Base-by-base conservation (phyloP, 2,329 filamentous ascomycete genomes). In the Pseudohalonectria lignicola region DNA sequence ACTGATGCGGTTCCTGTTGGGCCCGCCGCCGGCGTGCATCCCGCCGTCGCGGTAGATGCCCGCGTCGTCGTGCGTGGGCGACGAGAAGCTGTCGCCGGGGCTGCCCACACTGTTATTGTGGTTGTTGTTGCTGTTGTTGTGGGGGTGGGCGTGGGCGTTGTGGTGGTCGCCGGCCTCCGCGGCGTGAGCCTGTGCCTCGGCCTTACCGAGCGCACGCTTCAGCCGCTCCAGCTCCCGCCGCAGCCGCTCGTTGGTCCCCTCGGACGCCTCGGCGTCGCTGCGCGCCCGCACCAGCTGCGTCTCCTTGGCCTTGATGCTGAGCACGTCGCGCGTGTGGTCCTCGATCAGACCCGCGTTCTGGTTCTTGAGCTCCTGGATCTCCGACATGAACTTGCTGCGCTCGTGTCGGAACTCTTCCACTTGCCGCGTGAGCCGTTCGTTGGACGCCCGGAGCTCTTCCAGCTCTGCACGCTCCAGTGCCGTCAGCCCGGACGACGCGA, bases 231-330 rank as follows among this genome's bases (percentile, higher is more conserved):
- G 81, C 61, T 98, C 92, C 39, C 88, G 78, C 44, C 83, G 73
- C 38, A 94, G 73, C 41, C 85, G 81, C 44, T 92, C 85, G 37
- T 92, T 87, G 41, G 79, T 82, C 50, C 87, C 80, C 55, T 95
- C 87, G 0, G 88, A 85, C 1, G 85, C 79, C 56, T 96, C 90
- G 23, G 82, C 84, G 52, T 98, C 92, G 47, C 84, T 87, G 39
- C 88, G 75, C 10, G 92, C 88, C 32, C 92, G 81, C 9, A 96
- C 90, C 5, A 98, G 73, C 52, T 98, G 92, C 3, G 92, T 96
- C 59, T 98, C 92, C 61, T 98, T 98, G 12, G 92, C 92, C 59
- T 96, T 96, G 63, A 98, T 93, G 49, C 87, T 92, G 31, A 98
- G 69, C 0, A 95, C 86, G 51, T 98, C 90, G 34, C 90, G 75